Base-by-base conservation (phyloP, 2,329 filamentous ascomycete genomes). In the Paecilomyces dactylethromorphus region DNA sequence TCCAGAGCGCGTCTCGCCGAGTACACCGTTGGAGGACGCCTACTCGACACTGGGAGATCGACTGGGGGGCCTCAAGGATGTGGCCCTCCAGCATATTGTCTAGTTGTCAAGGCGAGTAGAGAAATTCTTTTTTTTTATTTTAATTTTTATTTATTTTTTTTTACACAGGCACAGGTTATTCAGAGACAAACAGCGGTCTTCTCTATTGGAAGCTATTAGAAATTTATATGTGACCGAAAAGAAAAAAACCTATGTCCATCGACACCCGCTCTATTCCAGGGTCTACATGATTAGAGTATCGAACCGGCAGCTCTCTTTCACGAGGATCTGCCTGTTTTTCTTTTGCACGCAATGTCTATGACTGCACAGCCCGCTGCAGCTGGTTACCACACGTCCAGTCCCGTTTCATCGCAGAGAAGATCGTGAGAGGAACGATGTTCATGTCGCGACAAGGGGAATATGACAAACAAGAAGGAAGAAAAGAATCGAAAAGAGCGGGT, bases 401-500 rank as follows among this genome's bases (percentile, higher is more conserved):
- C 50, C 22, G 50, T 13, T 18, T 21, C 26, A 24, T 52, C 21
- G 21, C 50, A 52, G 21, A 29, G 50, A 45, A 21, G 50, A 52
- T 29, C 50, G 50, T 13, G 24, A 13, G 21, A 52, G 26, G 50
- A 29, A 52, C 39, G 39, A 45, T 45, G 21, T 45, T 18, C 39
- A 45, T 45, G 39, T 45, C 39, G 39, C 39, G 39, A 45, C 39
- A 45, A 45, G 39, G 39, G 39, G 39, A 45, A 45, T 45, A 45
- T 45, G 15, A n/a, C 64, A 62, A 61, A 58, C 58, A 62, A 59
- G 31, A 57, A 63, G 56, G 60, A 63, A 63, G 59, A 54, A 58
- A 63, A 45, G 39, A 53, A 53, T 10, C 10, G 51, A 26, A 12
- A 53, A 45, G 39, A 45, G 39, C 39, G 39, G 39, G 6, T 45